phyloP scores from a whole-genome alignment of 805 yeast species.

The Saturnispora halmiae region DNA sequence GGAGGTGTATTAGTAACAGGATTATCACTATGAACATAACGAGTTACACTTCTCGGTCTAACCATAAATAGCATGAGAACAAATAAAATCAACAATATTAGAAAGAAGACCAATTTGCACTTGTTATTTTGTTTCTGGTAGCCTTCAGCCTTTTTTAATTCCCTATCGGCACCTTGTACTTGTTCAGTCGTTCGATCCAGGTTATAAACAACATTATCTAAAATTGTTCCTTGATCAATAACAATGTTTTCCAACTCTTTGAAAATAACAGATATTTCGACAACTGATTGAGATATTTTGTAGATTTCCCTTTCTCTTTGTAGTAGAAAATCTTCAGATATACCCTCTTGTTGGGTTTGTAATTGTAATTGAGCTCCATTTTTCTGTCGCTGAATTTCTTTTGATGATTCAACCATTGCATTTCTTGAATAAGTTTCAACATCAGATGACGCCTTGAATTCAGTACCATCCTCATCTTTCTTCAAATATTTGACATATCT shows the following conservation, averaged over 20 bases:
- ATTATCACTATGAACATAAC: constrained; percentile 21
- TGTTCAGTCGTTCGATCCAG: constrained; percentile 70
- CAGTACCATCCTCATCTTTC: constrained; percentile 48
- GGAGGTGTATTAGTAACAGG: background rate
- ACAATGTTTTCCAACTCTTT: constrained; percentile 87
- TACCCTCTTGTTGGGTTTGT: constrained; percentile 41
- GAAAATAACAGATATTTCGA: constrained; percentile 88
- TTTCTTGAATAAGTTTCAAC: constrained; percentile 45
- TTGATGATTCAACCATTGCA: constrained; percentile 36
- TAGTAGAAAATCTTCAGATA: constrained; percentile 40
- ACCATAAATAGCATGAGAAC: constrained; percentile 61
- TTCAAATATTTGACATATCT: constrained; percentile 76
- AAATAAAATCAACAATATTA: constrained; percentile 62
- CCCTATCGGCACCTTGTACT: constrained; percentile 67
- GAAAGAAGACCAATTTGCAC: constrained; percentile 74
- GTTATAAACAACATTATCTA: constrained; percentile 92
- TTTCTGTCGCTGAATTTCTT: constrained; percentile 32
- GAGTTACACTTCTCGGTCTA: constrained; percentile 39
- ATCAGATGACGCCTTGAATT: constrained; percentile 17
- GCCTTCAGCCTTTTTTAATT: constrained; percentile 62
- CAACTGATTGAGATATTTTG: constrained; percentile 84
- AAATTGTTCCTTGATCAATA: constrained; percentile 89
- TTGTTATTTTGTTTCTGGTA: constrained; percentile 87
- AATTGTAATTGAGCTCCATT: constrained; percentile 38
- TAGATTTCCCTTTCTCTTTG: constrained; percentile 87